Evolutionary conservation across 768 basidiomycete genomes (phyloP), one percentile per base, ranked within the genome.

Genomic region (Peribolospora kevripleyi): DNA sequence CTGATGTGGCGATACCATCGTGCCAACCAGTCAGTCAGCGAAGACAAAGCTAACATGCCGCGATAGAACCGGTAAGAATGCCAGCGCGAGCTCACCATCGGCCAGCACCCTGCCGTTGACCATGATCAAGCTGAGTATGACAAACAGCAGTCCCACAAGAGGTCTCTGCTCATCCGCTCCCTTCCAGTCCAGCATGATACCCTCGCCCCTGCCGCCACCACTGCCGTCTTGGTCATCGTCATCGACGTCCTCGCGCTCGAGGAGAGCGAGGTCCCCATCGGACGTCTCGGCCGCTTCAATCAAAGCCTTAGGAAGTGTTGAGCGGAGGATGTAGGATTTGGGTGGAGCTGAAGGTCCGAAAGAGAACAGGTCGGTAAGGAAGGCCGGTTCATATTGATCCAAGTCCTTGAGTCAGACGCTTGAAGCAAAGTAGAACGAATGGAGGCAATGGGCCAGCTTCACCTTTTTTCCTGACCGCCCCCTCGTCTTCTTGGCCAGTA

Each of bases 271-370:
- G 5, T 48, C 6, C 13, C 36, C 47, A 25, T 40, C 14, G 3
- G 6, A 13, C 3, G 54, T 46, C 1, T 52, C 46, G 36, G 57
- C 36, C 7, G 45, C 37, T 3, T 53, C 56, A 2, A 58, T 10
- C 9, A 58, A 46, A 5, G 65, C 58, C 0, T 75, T 66, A 54
- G 84, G 70, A 11, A 93, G 73, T 1, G 65, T 69, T 1, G 86
- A 88, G 49, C 87, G 80, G 13, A 93, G 71, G 48, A 90, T 82
- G 64, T 82, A 97, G 5, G 77, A 77, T 63, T 84, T 86, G 1
- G 82, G 78, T 1, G 81, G 76, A 3, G 73, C 63, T 5, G 75
- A 48, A 37, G 7, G 36, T 10, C 2, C 37, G 52, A 48, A 53
- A 43, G 5, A 5, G n/a, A 40, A 11, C 5, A 45, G 4, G n/a